Evolutionary conservation across 805 yeast species (phyloP).

Genomic region (Candida multigemmis): DNA sequence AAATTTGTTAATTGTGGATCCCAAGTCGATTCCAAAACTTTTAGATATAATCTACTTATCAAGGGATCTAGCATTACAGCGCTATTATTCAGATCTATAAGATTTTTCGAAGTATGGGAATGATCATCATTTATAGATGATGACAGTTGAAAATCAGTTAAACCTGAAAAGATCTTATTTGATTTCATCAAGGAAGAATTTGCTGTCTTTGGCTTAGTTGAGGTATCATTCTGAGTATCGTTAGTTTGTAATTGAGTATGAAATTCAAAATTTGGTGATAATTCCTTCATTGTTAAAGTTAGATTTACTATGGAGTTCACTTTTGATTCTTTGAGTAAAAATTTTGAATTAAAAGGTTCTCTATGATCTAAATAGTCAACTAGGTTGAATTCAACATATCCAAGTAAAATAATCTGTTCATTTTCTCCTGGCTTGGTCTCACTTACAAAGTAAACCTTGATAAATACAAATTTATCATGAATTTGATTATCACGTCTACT

Average conservation of each 20-base stretch:
- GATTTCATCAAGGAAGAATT: neutral
- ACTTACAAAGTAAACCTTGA: slow-evolving; percentile 27
- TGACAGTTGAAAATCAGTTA: slow-evolving; percentile 40
- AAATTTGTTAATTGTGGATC: slow-evolving; percentile 38
- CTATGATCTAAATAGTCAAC: slow-evolving; percentile 59
- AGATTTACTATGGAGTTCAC: slow-evolving; percentile 72
- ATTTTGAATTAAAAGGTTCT: slow-evolving; percentile 47
- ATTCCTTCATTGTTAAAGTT: slow-evolving; percentile 42
- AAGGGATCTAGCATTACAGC: slow-evolving; percentile 37
- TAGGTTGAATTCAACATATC: slow-evolving; percentile 57
- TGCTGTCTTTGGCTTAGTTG: neutral
- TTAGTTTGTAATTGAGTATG: slow-evolving; percentile 31
- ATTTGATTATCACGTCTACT: slow-evolving; percentile 29
- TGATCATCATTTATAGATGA: too few species aligned
- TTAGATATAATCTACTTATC: slow-evolving; percentile 40
- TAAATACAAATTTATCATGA: slow-evolving; percentile 31
- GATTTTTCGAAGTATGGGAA: too few species aligned
- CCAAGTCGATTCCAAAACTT: slow-evolving; percentile 54
- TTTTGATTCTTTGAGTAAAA: slow-evolving; percentile 67
- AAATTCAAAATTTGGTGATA: slow-evolving; percentile 28
- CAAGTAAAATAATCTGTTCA: slow-evolving; percentile 40
- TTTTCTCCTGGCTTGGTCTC: slow-evolving; percentile 10
- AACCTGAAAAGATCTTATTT: slow-evolving; percentile 35
- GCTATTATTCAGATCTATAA: too few species aligned
- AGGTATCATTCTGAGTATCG: slow-evolving; percentile 10